Evolutionary conservation across 2,329 filamentous ascomycete species (phyloP).

Genomic region (Cercospora nicotianae): DNA sequence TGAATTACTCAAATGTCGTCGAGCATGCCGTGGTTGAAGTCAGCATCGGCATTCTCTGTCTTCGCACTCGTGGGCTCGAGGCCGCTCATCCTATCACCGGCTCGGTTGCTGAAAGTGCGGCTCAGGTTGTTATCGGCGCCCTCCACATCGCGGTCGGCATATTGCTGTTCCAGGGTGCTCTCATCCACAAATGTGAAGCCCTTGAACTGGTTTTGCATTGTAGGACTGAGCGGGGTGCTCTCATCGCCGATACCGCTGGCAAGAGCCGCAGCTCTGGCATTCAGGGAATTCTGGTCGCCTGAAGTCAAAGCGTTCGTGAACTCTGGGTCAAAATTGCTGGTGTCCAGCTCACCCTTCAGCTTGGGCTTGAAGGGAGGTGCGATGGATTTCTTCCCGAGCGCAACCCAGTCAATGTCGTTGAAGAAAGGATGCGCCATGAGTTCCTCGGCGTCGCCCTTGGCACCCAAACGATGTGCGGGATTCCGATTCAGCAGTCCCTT

Average conservation of each 20-base stretch:
- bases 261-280: constrained; percentile 83
- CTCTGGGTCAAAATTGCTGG: constrained; percentile 97
- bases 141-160: constrained; percentile 50
- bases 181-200: constrained; percentile 99
- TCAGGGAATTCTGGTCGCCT: constrained; percentile 79
- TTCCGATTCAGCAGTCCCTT: constrained; percentile 97
- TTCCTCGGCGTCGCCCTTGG: constrained; percentile 87
- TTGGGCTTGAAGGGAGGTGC: constrained; percentile 97
- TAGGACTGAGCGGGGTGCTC: constrained; percentile 89
- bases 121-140: constrained; percentile 35
- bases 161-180: constrained; percentile 86
- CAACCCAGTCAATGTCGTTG: constrained; percentile 87
- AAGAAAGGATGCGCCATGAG: constrained; percentile 95
- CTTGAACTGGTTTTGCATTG: constrained; percentile 96
- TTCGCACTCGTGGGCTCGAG: constrained; percentile 42
- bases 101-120: constrained; percentile 41
- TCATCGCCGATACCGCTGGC: constrained; percentile 78
- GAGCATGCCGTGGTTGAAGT: constrained; percentile 50
- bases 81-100: constrained; percentile 54
- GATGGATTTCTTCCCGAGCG: constrained; percentile 83
- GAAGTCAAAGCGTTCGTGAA: constrained; percentile 93
- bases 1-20: constrained; percentile 37
- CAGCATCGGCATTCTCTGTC: constrained; percentile 46
- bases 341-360: constrained; percentile 91
- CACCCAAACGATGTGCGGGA: constrained; percentile 90